A percentile compares a stretch with the other conserved stretches of the same genome.
Conservation (phyloP, 164 flowering plant species). For the Berberis vulgaris region DNA sequence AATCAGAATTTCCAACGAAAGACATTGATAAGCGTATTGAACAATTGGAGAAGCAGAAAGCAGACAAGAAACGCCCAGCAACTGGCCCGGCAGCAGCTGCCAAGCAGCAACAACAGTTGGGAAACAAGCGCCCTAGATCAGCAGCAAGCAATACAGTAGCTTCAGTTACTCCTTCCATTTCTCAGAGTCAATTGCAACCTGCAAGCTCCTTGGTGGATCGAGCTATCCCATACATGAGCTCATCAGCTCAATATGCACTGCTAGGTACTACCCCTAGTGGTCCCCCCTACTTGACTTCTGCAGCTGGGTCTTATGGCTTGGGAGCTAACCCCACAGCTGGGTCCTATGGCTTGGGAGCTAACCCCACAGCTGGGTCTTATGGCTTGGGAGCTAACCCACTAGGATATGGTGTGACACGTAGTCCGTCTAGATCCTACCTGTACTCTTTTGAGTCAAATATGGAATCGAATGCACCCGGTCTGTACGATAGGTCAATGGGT, state of each 20-base stretch:
- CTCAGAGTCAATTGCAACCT: conserved; percentile 18
- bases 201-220: conserved; percentile 24
- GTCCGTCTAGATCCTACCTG: conserved; percentile 19
- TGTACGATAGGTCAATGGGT: conserved; percentile 17
- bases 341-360: conserved; percentile 5
- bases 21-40: conserved; percentile 35
- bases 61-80: conserved; percentile 22
- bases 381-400: not conserved
- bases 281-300: conserved; percentile 20
- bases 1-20: conserved; percentile 32
- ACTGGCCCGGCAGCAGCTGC: conserved; percentile 1
- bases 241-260: conserved; percentile 12
- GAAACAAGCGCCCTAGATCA: conserved; percentile 25
- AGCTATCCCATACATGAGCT: conserved; percentile 17
- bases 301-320: conserved; percentile 12
- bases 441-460: conserved; percentile 21
- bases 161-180: conserved; percentile 11
- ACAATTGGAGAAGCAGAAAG: conserved; percentile 38
- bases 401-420: conserved; percentile 7
- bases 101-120: conserved; percentile 19
- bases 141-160: conserved; percentile 7
- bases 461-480: conserved; percentile 13
- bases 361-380: conserved; percentile 7
- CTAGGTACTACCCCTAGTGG: conserved; percentile 15
- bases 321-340: conserved; percentile 5